These are phyloP conservation scores for Mycena sp. DNA, from an alignment of 1,284 basidiomycete genomes.

Conservation along the genomic window DNA sequence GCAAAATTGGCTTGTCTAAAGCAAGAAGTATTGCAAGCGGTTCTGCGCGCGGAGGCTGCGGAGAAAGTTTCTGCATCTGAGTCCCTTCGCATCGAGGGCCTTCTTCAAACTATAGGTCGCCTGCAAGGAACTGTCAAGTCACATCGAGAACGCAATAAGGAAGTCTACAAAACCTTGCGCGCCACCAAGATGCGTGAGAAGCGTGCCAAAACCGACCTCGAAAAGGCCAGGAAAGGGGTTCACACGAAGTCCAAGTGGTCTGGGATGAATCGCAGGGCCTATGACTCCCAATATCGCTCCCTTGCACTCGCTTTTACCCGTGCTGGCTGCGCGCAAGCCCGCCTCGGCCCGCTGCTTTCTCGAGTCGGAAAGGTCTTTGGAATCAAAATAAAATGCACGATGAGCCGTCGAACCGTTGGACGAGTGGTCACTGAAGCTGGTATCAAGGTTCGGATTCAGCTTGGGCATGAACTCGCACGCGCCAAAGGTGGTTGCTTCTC, in stretches of 20 bases:
- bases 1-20: background rate
- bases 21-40: background rate
- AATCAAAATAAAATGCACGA: background rate
- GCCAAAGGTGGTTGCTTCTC: background rate
- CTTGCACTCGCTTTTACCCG: constrained; percentile 9
- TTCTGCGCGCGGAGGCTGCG: background rate
- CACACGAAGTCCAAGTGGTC: background rate
- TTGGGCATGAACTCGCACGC: background rate
- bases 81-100: background rate
- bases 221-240: background rate
- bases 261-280: background rate
- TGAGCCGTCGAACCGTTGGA: background rate
- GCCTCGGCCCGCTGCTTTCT: constrained; percentile 13
- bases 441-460: background rate
- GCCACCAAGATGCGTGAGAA: background rate
- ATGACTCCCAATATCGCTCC: background rate
- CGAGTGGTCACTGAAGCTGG: background rate
- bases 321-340: constrained; percentile 16
- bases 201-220: too few species aligned
- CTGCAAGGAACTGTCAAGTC: background rate
- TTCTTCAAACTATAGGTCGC: background rate
- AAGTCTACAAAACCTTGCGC: background rate
- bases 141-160: background rate
- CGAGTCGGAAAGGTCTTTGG: background rate
- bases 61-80: background rate